Conservation (phyloP, 2,329 filamentous ascomycete genomes). For the Xylaria sp. region DNA sequence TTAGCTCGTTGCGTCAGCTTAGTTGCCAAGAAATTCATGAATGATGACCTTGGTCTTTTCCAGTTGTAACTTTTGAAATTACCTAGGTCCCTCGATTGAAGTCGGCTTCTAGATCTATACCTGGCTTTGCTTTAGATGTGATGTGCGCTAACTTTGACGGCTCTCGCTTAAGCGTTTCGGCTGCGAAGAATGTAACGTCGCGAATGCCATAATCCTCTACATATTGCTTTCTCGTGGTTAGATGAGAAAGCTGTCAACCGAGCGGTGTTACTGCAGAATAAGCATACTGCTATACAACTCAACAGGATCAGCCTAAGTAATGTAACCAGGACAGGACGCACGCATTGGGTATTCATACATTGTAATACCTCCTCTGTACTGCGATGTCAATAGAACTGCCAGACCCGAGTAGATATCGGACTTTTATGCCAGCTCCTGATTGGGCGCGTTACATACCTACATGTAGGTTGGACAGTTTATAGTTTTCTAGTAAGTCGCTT, state of each 20-base stretch:
- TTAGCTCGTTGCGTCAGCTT: not conserved
- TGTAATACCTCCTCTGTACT: too few species aligned
- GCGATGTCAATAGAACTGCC: too few species aligned
- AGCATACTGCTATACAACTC: too few species aligned
- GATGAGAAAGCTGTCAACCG: not conserved
- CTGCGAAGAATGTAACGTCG: slow-evolving; percentile 14
- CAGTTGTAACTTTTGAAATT: not conserved
- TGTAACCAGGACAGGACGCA: too few species aligned
- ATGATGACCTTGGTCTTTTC: not conserved
- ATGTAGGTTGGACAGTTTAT: not conserved
- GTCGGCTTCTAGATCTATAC: not conserved
- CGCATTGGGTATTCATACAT: too few species aligned
- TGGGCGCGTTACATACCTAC: too few species aligned
- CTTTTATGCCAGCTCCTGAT: too few species aligned
- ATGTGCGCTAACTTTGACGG: not conserved
- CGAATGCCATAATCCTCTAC: not conserved
- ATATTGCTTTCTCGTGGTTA: not conserved
- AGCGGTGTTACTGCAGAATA: not conserved
- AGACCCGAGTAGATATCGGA: not conserved
- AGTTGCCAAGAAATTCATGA: not conserved
- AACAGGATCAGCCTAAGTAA: not conserved
- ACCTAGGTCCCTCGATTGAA: not conserved
- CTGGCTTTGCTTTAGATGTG: not conserved
- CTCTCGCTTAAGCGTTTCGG: slow-evolving; percentile 5
- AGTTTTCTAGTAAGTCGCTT: not conserved